Conservation (phyloP, 2,329 filamentous ascomycete genomes). For the Daldinia sp. region DNA sequence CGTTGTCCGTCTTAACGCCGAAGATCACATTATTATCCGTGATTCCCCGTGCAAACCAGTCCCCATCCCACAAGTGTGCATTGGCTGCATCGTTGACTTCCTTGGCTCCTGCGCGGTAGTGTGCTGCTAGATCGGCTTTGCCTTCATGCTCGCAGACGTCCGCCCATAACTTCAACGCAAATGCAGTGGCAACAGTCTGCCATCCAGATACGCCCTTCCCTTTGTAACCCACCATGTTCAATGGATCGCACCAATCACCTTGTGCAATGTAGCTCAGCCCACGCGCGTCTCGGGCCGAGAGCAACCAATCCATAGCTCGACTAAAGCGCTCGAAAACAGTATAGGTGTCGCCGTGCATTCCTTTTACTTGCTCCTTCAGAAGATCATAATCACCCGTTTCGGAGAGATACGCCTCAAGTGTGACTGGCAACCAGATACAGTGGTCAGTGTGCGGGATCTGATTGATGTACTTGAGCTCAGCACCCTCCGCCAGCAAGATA, state of each 20-base stretch:
- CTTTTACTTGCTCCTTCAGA: constrained; percentile 59
- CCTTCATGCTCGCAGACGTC: constrained; percentile 61
- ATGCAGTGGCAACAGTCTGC: constrained; percentile 68
- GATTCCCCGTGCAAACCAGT: constrained; percentile 69
- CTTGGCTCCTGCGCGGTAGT: constrained; percentile 59
- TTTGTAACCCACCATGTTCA: constrained; percentile 73
- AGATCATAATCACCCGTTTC: constrained; percentile 67
- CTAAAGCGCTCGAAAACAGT: constrained; percentile 67
- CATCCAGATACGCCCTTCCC: constrained; percentile 69
- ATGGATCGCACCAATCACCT: constrained; percentile 71
- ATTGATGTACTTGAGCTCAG: constrained; percentile 71
- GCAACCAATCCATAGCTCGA: constrained; percentile 69
- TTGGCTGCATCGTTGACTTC: constrained; percentile 65
- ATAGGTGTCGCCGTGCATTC: constrained; percentile 58
- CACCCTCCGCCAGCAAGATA: constrained; percentile 65
- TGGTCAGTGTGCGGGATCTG: constrained; percentile 71
- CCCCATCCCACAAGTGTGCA: constrained; percentile 66
- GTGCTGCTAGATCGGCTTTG: constrained; percentile 55
- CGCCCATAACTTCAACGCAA: constrained; percentile 66
- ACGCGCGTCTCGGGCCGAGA: constrained; percentile 62
- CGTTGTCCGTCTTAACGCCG: constrained; percentile 62
- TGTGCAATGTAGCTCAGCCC: constrained; percentile 69
- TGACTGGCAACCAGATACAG: constrained; percentile 69
- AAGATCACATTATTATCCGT: constrained; percentile 67
- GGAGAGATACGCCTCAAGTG: constrained; percentile 65